Evolutionary conservation across 106 monocot species (phyloP).

Genomic region (Vanilla planifolia): DNA sequence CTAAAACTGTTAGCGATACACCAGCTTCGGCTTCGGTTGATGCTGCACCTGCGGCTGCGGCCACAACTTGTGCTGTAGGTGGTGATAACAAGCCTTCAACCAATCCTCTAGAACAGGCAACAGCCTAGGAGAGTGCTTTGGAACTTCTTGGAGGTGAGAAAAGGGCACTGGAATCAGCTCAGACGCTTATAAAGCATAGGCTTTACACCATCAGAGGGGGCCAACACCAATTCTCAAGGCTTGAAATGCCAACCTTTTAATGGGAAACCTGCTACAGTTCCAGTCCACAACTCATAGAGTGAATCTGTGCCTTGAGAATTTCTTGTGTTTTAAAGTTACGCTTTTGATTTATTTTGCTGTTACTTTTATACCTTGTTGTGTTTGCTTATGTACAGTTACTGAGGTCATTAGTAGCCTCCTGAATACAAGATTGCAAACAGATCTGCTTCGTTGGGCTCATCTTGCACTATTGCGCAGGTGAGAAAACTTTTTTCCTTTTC

Average conservation of each 20-base stretch:
- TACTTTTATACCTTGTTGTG: conserved; percentile 4
- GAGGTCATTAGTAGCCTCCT: too few species aligned
- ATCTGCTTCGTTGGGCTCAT: too few species aligned
- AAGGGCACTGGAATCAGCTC: conserved; percentile 48
- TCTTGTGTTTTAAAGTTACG: neutral
- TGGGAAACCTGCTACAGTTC: conserved; percentile 36
- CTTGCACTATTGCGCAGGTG: too few species aligned
- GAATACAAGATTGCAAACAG: too few species aligned
- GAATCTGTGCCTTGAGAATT: neutral
- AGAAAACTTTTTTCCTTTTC: too few species aligned
- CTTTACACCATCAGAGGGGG: conserved; percentile 12
- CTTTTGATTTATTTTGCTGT: neutral
- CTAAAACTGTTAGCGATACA: conserved; percentile 18
- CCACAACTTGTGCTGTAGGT: conserved; percentile 8
- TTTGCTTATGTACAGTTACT: conserved; percentile 29
- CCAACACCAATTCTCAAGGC: conserved; percentile 20
- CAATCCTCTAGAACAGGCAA: neutral
- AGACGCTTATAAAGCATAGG: conserved; percentile 61
- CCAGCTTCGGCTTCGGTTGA: conserved; percentile 9
- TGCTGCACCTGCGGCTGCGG: conserved; percentile 4
- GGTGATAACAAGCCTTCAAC: conserved; percentile 5
- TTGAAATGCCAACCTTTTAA: conserved; percentile 26
- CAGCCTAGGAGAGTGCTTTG: conserved; percentile 9
- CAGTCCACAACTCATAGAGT: conserved; percentile 40
- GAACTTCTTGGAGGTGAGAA: conserved; percentile 48